Evolutionary conservation across 495 filamentous ascomycete species (phyloP), one percentile per base, ranked within the genome.

Genomic region (Penicillium canescens): DNA sequence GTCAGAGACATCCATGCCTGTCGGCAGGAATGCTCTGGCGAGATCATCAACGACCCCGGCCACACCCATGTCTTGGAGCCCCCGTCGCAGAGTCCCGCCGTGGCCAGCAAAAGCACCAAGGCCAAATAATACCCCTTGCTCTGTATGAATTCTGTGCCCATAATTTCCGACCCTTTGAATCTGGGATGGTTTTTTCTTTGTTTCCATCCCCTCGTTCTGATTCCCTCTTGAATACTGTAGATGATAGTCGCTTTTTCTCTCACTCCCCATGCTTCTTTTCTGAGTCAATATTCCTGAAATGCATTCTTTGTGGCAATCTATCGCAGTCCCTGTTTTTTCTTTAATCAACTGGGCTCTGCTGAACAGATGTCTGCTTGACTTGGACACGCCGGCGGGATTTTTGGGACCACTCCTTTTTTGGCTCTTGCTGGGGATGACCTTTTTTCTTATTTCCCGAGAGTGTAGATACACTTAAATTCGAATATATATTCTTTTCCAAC

Each of bases 1-100:
- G 84, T 98, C 33, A 79, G 79, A 11, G 81, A 83, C 52, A 87
- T 88, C 40, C 72, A 82, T 11, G 73, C 81, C 42, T 90, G 87
- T 57, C 67, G 71, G 41, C 86, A 90, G 57, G 80, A 86, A 45
- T 78, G 80, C 38, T 73, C 75, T 2, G 84, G 83, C 4, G 71
- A 71, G 33, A 64, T 88, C 42, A 62, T 77, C 47, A 75, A 69
- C 39, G 81, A 77, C n/a, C 62, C 70, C 14, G 78, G 76, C 24
- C 87, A 90, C 65, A 73, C 76, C 3, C 87, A 90, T 58, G 75
- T 83, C 28, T 68, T 87, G 42, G 84, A 86, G 61, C 83, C 85
- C 35, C 82, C 81, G 10, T 71, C 75, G 10, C 57, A 73, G 7
- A 69, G 66, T 50, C 63, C 68, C 36, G 65, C 78, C 7, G 65